Evolutionary conservation across 495 filamentous ascomycete species (phyloP).

Genomic region (Lophiostoma macrostomum): DNA sequence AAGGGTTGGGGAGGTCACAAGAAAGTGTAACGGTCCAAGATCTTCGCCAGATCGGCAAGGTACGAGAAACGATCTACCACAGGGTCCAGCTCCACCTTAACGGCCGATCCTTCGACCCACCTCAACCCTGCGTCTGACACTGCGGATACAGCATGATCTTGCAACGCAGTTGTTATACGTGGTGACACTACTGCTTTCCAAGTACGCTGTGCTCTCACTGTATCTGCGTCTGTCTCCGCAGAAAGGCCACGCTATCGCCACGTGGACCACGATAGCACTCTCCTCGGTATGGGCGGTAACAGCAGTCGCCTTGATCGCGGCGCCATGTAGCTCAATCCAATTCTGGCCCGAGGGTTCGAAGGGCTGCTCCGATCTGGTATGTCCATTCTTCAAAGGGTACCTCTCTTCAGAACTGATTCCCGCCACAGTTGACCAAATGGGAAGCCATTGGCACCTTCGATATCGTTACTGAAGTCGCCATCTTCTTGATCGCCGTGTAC

Average conservation of each 20-base stretch:
- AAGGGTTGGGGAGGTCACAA: conserved; percentile 9
- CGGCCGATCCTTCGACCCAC: no score
- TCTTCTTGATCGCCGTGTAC: conserved; percentile 23
- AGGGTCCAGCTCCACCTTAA: neutral
- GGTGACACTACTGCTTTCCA: conserved; percentile 21
- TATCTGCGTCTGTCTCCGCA: conserved; percentile 19
- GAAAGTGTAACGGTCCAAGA: neutral
- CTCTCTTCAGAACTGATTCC: neutral
- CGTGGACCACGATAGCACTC: conserved; percentile 4
- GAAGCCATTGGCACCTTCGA: conserved; percentile 20
- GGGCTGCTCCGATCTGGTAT: conserved; percentile 12
- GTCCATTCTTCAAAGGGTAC: neutral
- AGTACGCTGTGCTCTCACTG: conserved; percentile 15
- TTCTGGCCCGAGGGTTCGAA: conserved; percentile 18
- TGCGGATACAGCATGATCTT: conserved; percentile 24
- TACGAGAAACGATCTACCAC: conserved; percentile 6
- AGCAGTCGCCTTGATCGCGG: conserved; percentile 15
- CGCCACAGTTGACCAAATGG: conserved; percentile 19
- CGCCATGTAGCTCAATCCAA: conserved; percentile 9
- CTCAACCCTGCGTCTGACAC: neutral
- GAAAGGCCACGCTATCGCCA: conserved; percentile 7
- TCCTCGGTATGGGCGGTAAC: conserved; percentile 16
- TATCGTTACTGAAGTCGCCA: conserved; percentile 24
- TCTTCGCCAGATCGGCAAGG: conserved; percentile 20
- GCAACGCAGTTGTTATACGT: conserved; percentile 22